A percentile compares a stretch with the other conserved stretches of the same genome.
phyloP scores from a whole-genome alignment of 2,329 filamentous ascomycete genomes.

The Cercospora berteroae region DNA sequence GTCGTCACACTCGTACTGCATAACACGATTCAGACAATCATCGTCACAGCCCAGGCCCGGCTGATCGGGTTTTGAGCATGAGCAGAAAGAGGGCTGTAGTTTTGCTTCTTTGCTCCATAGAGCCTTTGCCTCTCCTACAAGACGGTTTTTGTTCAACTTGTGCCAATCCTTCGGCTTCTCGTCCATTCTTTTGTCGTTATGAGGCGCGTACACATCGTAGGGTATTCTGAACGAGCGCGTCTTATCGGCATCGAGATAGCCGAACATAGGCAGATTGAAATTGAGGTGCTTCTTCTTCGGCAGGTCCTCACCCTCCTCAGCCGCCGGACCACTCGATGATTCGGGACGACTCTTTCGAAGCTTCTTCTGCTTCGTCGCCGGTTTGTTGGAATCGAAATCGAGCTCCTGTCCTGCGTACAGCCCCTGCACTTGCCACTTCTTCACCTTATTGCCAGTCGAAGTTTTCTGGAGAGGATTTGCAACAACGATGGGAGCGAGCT shows the following conservation, averaged over 20 bases:
- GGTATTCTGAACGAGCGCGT: slow-evolving; percentile 79
- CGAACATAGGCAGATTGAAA: slow-evolving; percentile 39
- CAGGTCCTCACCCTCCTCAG: slow-evolving; percentile 32
- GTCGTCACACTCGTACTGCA: slow-evolving; percentile 95
- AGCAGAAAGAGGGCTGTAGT: slow-evolving; percentile 53
- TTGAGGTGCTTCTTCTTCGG: slow-evolving; percentile 55
- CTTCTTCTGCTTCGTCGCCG: slow-evolving; percentile 42
- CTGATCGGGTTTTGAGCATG: slow-evolving; percentile 60
- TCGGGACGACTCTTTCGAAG: slow-evolving; percentile 43
- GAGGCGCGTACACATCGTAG: slow-evolving; percentile 83
- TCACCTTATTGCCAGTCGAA: slow-evolving; percentile 50
- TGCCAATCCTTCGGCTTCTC: slow-evolving; percentile 92
- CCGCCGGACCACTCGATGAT: slow-evolving; percentile 28
- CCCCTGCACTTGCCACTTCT: slow-evolving; percentile 78
- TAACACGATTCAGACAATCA: slow-evolving; percentile 88
- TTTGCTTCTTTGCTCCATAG: slow-evolving; percentile 35
- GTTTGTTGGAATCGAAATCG: slow-evolving; percentile 40
- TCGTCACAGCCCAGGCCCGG: slow-evolving; percentile 78
- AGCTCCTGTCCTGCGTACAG: slow-evolving; percentile 79
- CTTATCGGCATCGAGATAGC: slow-evolving; percentile 55
- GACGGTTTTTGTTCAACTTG: slow-evolving; percentile 88
- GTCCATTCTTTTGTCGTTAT: slow-evolving; percentile 64
- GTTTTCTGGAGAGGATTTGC: slow-evolving; percentile 32
- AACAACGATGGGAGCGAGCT: slow-evolving; percentile 25
- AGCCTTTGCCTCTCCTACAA: slow-evolving; percentile 51